Evolutionary conservation across 1,284 basidiomycete genomes (phyloP), one percentile per base, ranked within the genome.

Genomic region (Tilletia indica): DNA sequence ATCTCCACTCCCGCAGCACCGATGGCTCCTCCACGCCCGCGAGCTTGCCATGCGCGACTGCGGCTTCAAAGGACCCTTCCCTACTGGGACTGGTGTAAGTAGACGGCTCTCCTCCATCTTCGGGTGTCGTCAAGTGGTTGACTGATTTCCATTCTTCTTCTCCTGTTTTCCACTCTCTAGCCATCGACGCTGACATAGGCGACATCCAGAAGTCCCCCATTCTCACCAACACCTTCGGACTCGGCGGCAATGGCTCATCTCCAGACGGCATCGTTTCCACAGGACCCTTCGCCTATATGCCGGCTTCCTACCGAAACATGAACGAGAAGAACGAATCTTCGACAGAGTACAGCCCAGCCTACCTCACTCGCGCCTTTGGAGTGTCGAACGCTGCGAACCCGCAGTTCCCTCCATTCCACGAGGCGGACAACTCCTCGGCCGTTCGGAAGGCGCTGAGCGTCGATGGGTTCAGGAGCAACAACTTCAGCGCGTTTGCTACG

Each of bases 301-400:
- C 61, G 9, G 12, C 38, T 1, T 25, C 58, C 4, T 63, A 64
- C 61, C 14, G 12, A 4, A 38, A 38, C 36, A 42, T 36, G 3
- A 6, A 9, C 16, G 61, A 39, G 12, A 19, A 16, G 3, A 64
- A 64, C 61, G 31, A 39, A 34, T 9, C 61, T 19, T 19, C 19
- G 34, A 34, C 36, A 25, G 9, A 8, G 36, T 38, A 39, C 61
- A 16, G 36, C 14, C 61, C 61, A 2, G 36, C 38, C 3, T 39
- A 42, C 61, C 38, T 64, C 36, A 64, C 9, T 19, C 61, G 61
- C n/a, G 34, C 61, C 61, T 64, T 64, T 21, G 61, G 61, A 3
- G 12, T 12, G 36, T 19, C 19, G 16, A 36, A 19, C 14, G 34
- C 36, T 19, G 36, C 8, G 3, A 64, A 64, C 36, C 8, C 8